phyloP scores from a whole-genome alignment of 257 asterid genomes.

The Fraxinus anomala region DNA sequence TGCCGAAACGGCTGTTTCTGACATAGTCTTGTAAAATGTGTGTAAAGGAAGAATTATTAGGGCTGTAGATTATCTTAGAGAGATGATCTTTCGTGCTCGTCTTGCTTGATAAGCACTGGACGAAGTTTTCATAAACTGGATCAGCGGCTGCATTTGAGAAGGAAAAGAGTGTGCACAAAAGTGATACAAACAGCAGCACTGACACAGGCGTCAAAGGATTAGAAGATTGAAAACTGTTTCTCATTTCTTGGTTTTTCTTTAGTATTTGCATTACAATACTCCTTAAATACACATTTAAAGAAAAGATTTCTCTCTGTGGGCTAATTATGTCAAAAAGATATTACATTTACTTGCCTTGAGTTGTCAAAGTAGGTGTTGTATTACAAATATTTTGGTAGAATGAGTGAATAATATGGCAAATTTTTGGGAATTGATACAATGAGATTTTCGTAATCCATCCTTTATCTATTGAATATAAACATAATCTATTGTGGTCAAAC shows the following conservation, averaged over 20 bases:
- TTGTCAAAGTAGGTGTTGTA: too few species aligned
- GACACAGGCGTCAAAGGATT: background rate
- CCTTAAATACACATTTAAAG: background rate
- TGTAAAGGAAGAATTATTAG: conserved; percentile 26
- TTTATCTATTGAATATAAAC: too few species aligned
- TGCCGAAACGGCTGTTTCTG: conserved; percentile 38
- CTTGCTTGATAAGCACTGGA: conserved; percentile 28
- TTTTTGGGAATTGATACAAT: too few species aligned
- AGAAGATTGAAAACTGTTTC: background rate
- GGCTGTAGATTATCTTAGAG: conserved; percentile 28
- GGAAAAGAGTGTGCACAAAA: conserved; percentile 5
- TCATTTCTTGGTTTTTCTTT: background rate
- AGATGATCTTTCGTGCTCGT: conserved; percentile 20
- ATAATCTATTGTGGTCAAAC: too few species aligned
- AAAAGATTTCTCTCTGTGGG: too few species aligned
- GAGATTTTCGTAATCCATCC: too few species aligned
- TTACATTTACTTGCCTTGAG: too few species aligned
- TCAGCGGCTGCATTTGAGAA: conserved; percentile 16
- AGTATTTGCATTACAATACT: background rate
- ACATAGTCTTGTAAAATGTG: conserved; percentile 29
- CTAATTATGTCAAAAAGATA: too few species aligned
- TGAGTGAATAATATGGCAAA: too few species aligned
- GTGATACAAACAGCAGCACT: background rate
- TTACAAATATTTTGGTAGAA: too few species aligned
- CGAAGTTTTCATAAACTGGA: conserved; percentile 27